phyloP scores from a whole-genome alignment of 345 rosid species.

The Syzygium aqueum region DNA sequence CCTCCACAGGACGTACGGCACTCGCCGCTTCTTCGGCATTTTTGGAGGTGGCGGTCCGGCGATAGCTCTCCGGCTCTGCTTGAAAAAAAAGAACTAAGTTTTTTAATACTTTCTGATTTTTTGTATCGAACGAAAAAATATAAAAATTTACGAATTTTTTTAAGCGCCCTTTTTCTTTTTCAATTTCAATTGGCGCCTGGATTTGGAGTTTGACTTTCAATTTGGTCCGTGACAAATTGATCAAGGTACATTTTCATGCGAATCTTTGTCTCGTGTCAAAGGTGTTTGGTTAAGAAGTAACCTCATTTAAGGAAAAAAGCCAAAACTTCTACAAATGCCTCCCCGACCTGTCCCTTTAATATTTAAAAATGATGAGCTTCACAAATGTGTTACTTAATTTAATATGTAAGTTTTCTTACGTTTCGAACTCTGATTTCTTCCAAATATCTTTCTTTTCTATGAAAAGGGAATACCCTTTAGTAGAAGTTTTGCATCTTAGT shows the following conservation, averaged over 20 bases:
- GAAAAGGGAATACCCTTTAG: no score
- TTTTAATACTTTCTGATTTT: not conserved
- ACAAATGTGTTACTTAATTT: no score
- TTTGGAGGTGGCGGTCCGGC: not conserved
- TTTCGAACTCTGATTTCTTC: no score
- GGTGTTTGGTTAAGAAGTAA: no score
- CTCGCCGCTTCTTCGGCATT: conserved; percentile 32
- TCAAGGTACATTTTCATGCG: not conserved
- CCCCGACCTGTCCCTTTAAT: no score
- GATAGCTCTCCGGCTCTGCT: not conserved
- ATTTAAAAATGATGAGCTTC: no score
- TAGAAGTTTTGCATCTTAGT: no score
- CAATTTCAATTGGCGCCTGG: not conserved
- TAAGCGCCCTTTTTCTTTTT: not conserved
- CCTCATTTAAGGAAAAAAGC: no score
- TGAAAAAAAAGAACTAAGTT: not conserved
- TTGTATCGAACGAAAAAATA: not conserved
- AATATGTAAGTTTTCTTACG: no score
- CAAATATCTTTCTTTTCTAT: no score
- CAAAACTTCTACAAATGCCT: no score
- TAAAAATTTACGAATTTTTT: not conserved
- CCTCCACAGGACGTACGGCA: conserved; percentile 54
- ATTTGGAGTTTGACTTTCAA: not conserved
- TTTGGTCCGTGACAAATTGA: not conserved
- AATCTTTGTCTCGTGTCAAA: not conserved